Base-by-base conservation (phyloP, 768 basidiomycete genomes). In the Hygrocybe punicea region DNA sequence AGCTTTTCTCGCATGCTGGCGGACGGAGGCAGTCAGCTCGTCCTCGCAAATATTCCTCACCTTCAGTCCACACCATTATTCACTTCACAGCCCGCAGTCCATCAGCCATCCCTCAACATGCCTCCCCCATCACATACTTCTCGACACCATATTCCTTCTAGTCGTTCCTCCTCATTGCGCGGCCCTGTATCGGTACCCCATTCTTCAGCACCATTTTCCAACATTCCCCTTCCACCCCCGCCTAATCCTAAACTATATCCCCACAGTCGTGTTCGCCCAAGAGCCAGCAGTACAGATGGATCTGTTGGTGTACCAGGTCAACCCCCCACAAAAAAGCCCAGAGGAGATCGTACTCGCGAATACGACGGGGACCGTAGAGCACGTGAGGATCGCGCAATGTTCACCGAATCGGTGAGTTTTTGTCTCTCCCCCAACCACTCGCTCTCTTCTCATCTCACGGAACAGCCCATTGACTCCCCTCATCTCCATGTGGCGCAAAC, bases 251-350 rank as follows among this genome's bases (percentile, higher is more conserved):
- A 71, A 51, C 63, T 71, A 0, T 57, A 69, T 23, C 70, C 55
- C 35, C 48, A 42, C 24, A 51, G 42, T 37, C 44, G 78, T 7
- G 72, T 80, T 29, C 67, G 80, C 25, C 79, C 76, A 5, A 71
- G 80, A 56, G 74, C 78, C 1, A 76, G 70, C 48, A 78, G 76
- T 35, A n/a, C 21, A 8, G 51, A 52, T 24, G 51, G 34, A 11
- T 39, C 51, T 62, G 60, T 76, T 24, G 80, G 79, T 50, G 72
- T 67, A 17, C 65, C 73, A 10, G 73, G 66, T 0, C 77, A 78
- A 29, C 83, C 81, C 0, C 84, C 85, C 6, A 40, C 70, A 29
- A 86, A 86, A 67, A 76, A 79, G 33, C 58, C 72, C 0, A 73
- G 81, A 34, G 65, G 62, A 37, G 50, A 51, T 51, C n/a, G 25